Percentiles rank a stretch among this genome's conserved stretches.
These are phyloP conservation scores for Leishmania major DNA, from an alignment of 208 protist species.

Conservation along the genomic window DNA sequence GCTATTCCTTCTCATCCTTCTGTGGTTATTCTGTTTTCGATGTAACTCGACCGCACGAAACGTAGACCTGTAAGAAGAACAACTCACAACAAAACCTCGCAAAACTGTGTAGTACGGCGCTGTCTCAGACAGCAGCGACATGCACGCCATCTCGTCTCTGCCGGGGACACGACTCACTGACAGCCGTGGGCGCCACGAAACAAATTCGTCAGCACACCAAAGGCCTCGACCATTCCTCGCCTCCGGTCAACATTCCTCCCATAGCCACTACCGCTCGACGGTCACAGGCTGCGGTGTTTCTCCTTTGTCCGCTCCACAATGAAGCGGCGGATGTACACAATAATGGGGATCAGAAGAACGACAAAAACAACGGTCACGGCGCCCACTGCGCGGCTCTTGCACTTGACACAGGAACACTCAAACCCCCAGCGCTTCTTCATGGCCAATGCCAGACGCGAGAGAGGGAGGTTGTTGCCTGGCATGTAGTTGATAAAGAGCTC, in stretches of 20 bases:
- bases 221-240: neutral
- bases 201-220: neutral
- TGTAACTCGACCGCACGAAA: neutral
- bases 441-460: slow-evolving; percentile 72
- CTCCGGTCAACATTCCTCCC: neutral
- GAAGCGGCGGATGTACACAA: slow-evolving; percentile 62
- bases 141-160: neutral
- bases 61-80: neutral
- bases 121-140: neutral
- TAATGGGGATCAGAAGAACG: slow-evolving; percentile 58
- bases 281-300: slow-evolving; percentile 67
- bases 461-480: slow-evolving; percentile 77
- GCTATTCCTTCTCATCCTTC: no score
- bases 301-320: slow-evolving; percentile 66
- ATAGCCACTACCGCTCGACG: neutral
- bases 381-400: slow-evolving; percentile 75
- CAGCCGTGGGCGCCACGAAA: neutral
- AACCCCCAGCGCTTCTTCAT: slow-evolving; percentile 88
- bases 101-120: neutral
- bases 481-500: slow-evolving; percentile 89
- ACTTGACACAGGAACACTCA: slow-evolving; percentile 80
- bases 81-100: no score
- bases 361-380: slow-evolving; percentile 72
- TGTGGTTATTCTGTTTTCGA: neutral
- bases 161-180: neutral